Evolutionary conservation across 305 asterid species (phyloP), one percentile per base, ranked within the genome.

Genomic region (Rubia tinctorum): DNA sequence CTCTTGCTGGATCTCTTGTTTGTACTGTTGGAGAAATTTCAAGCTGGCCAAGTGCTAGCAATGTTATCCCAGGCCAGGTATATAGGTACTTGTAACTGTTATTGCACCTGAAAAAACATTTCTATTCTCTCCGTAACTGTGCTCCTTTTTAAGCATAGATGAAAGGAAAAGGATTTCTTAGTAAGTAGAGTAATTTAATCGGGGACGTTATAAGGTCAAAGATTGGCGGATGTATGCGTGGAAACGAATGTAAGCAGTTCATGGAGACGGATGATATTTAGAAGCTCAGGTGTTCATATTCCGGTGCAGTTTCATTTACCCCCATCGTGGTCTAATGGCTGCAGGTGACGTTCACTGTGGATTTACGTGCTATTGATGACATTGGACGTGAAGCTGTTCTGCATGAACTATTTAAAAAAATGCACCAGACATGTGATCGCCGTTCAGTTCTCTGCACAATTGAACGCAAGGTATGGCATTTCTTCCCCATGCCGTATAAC

Each of bases 11-110:
- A 59, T 95, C 98, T 77, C 98, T 95, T 55, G 97, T 92, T 78
- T 95, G 99, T 74, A 95, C 99, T 51, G 99, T 95, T 43, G 99
- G 98, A 56, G 98, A 95, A 80, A 95, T 95, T 76, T 92, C 96
- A 79, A 90, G 89, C 69, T 95, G 99, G 99, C 98, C 97, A 66
- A 89, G 98, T 84, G 98, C 99, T 73, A 95, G 96, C 77, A 92
- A 92, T 63, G 98, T 95, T 51, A 95, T 95, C 81, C 97, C 99
- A 22, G 98, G 98, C 68, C 97, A 92, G 98, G 99, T 86, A 84
- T 87, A 96, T 81, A 66, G 45, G 43, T 76, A n/a, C 42, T 4
- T 64, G 27, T 37, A 37, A 39, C 59, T 68, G 71, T 60, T 44
- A 58, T 66, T 23, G n/a, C 45, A 30, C 25, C 73, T 2, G 9